Evolutionary conservation across 2,329 filamentous ascomycete species (phyloP).

Genomic region (Stromatinia cepivora): DNA sequence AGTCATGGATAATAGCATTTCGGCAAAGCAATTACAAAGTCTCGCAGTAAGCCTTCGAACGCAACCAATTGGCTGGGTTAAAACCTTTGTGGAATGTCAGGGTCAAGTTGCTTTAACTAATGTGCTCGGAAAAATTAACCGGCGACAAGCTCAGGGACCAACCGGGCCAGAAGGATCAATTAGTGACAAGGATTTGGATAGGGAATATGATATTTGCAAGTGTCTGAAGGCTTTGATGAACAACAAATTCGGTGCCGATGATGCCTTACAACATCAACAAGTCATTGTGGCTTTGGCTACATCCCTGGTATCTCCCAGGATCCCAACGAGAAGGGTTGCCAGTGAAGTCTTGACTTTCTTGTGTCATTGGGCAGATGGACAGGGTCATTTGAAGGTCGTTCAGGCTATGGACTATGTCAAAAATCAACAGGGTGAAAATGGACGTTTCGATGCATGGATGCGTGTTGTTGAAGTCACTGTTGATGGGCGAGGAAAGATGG

Average conservation of each 20-base stretch:
- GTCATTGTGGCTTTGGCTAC: slow-evolving; percentile 85
- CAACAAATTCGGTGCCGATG: slow-evolving; percentile 98
- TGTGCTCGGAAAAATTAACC: slow-evolving; percentile 89
- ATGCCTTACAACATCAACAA: slow-evolving; percentile 86
- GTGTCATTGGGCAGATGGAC: slow-evolving; percentile 87
- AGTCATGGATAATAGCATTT: slow-evolving; percentile 93
- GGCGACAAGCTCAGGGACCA: slow-evolving; percentile 72
- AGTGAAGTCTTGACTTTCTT: slow-evolving; percentile 96
- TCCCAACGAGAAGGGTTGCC: slow-evolving; percentile 91
- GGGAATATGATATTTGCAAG: slow-evolving; percentile 94
- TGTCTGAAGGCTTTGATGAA: slow-evolving; percentile 98
- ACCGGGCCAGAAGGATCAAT: slow-evolving; percentile 51
- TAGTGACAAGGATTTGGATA: slow-evolving; percentile 68
- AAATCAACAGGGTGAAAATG: slow-evolving; percentile 83
- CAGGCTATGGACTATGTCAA: slow-evolving; percentile 93
- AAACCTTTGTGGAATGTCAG: slow-evolving; percentile 93
- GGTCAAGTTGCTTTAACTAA: slow-evolving; percentile 95
- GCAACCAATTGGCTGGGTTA: slow-evolving; percentile 97
- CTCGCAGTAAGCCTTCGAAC: slow-evolving; percentile 92
- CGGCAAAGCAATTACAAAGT: slow-evolving; percentile 86
- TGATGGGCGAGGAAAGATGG: slow-evolving; percentile 97
- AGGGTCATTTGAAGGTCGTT: slow-evolving; percentile 90
- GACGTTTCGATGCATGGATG: slow-evolving; percentile 98
- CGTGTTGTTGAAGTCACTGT: slow-evolving; percentile 95
- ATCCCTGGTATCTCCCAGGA: slow-evolving; percentile 81